These are phyloP conservation scores for Scutellaria barbata DNA, from an alignment of 257 asterid genomes.

Conservation along the genomic window DNA sequence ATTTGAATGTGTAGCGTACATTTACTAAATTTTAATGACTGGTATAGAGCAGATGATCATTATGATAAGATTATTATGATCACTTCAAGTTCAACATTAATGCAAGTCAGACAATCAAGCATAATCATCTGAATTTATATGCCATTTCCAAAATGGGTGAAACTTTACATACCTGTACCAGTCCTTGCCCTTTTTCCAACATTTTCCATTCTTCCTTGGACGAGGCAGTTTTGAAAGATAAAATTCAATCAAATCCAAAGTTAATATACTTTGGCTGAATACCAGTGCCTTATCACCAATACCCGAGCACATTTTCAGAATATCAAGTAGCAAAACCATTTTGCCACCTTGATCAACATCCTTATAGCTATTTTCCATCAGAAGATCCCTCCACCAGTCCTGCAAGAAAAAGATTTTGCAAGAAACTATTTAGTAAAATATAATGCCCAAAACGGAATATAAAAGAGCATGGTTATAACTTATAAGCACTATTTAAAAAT, in stretches of 20 bases:
- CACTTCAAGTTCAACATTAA: slow-evolving; percentile 15
- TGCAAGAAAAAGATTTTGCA: slow-evolving; percentile 40
- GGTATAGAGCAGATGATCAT: neutral
- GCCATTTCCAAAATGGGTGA: slow-evolving; percentile 28
- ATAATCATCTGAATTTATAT: slow-evolving; percentile 1
- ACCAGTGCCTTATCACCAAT: slow-evolving; percentile 93
- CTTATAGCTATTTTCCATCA: slow-evolving; percentile 62
- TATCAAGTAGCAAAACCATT: slow-evolving; percentile 92
- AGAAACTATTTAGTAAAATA: neutral
- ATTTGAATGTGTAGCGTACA: neutral
- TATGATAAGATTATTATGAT: slow-evolving; percentile 14
- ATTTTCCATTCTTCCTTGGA: slow-evolving; percentile 70
- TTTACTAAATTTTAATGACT: neutral
- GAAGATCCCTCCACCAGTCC: slow-evolving; percentile 99
- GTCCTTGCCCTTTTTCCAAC: slow-evolving; percentile 93
- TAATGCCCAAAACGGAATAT: neutral
- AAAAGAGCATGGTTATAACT: neutral
- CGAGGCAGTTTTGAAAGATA: slow-evolving; percentile 84
- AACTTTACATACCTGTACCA: slow-evolving; percentile 82
- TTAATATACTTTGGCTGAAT: slow-evolving; percentile 88
- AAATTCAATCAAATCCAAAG: slow-evolving; percentile 84
- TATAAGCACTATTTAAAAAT: neutral
- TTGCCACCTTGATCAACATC: slow-evolving; percentile 88
- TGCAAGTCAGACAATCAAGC: slow-evolving; percentile 21
- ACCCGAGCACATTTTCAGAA: slow-evolving; percentile 78